A percentile compares a stretch with the other conserved stretches of the same genome.
These are phyloP conservation scores for Solanum hybrid DNA, from an alignment of 305 asterid genomes.

Conservation along the genomic window DNA sequence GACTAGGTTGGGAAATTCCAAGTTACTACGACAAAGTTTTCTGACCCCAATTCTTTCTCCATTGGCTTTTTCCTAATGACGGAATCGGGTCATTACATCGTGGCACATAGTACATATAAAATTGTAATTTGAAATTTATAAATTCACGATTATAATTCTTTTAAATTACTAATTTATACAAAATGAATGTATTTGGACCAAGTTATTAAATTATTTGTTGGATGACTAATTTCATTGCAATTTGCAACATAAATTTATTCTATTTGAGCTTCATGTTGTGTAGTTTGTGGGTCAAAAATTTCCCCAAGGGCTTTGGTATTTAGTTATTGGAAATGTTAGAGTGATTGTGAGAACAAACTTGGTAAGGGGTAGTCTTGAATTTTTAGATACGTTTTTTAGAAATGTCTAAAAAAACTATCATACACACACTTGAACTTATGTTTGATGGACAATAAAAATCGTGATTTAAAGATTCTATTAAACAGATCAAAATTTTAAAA, in stretches of 20 bases:
- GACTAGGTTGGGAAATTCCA: too few species aligned
- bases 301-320: background rate
- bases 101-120: background rate
- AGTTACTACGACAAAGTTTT: too few species aligned
- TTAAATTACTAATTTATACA: background rate
- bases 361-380: background rate
- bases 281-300: background rate
- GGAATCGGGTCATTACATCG: too few species aligned
- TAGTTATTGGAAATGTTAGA: background rate
- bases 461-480: background rate
- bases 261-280: background rate
- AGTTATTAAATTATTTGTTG: background rate
- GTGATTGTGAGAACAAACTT: background rate
- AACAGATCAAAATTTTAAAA: background rate
- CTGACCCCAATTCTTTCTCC: too few species aligned
- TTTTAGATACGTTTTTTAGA: background rate
- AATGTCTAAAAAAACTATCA: background rate
- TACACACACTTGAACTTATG: background rate
- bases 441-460: background rate
- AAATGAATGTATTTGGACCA: background rate
- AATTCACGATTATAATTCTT: background rate
- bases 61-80: too few species aligned
- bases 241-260: background rate
- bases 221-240: background rate
- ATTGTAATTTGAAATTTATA: background rate